A percentile compares a stretch with the other conserved stretches of the same genome.
Evolutionary conservation across 1,284 basidiomycete genomes (phyloP).

Genomic region (Malassezia psittaci): DNA sequence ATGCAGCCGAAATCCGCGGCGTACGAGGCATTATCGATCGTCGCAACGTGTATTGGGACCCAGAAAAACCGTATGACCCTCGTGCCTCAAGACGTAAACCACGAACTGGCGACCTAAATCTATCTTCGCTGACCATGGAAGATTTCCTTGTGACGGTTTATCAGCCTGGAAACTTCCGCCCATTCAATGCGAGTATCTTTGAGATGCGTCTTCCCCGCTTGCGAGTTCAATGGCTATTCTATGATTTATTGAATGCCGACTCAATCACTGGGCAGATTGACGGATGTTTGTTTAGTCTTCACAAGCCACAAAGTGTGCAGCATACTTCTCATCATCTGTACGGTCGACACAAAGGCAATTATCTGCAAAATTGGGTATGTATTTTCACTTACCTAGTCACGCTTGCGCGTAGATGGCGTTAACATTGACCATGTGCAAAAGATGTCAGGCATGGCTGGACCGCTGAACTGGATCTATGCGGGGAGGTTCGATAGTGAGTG

Average conservation of each 20-base stretch:
- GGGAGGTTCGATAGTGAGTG: slow-evolving; percentile 68
- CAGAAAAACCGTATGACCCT: slow-evolving; percentile 65
- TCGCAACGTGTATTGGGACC: slow-evolving; percentile 77
- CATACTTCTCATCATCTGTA: slow-evolving; percentile 55
- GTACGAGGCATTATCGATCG: slow-evolving; percentile 89
- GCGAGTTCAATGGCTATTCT: slow-evolving; percentile 89
- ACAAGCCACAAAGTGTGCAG: slow-evolving; percentile 91
- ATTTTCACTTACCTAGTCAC: slow-evolving; percentile 53
- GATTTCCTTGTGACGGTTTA: slow-evolving; percentile 90
- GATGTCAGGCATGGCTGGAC: slow-evolving; percentile 62
- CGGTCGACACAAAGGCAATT: slow-evolving; percentile 5
- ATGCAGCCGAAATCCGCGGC: slow-evolving; percentile 82
- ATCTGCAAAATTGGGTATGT: slow-evolving; percentile 78
- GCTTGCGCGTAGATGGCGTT: slow-evolving; percentile 90
- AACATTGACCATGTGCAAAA: slow-evolving; percentile 92
- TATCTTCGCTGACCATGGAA: slow-evolving; percentile 77
- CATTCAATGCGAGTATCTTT: slow-evolving; percentile 83
- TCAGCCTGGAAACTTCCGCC: slow-evolving; percentile 82
- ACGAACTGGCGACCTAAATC: slow-evolving; percentile 75
- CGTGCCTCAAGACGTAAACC: slow-evolving; percentile 66
- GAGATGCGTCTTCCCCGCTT: slow-evolving; percentile 75
- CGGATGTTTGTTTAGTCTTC: slow-evolving; percentile 91
- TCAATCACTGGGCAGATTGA: slow-evolving; percentile 94
- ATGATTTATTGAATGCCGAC: slow-evolving; percentile 70
- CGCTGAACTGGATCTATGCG: slow-evolving; percentile 90